Percentiles rank a stretch among this genome's conserved stretches.
Evolutionary conservation across 2,329 filamentous ascomycete genomes (phyloP).

Genomic region (Colletotrichum sp.): DNA sequence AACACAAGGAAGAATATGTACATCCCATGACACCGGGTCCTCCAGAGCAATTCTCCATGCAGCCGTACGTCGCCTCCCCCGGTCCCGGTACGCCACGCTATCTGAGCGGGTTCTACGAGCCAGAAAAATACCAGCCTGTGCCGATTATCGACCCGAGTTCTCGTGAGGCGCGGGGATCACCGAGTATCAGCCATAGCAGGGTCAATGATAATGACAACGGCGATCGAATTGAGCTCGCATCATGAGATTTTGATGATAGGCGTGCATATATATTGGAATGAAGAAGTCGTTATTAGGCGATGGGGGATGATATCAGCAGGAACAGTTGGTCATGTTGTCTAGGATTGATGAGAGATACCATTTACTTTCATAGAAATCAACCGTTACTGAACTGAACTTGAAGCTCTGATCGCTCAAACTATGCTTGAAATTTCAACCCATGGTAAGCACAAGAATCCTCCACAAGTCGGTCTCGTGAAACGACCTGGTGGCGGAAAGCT

Average conservation of each 20-base stretch:
- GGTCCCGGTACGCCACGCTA: neutral
- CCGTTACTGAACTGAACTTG: rapidly evolving
- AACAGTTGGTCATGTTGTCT: neutral
- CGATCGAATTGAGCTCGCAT: neutral
- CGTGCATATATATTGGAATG: neutral
- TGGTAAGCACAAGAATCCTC: neutral
- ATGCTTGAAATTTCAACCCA: neutral
- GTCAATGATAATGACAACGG: neutral
- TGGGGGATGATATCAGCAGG: neutral
- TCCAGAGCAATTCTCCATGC: neutral
- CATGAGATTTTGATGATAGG: neutral
- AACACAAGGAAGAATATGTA: neutral
- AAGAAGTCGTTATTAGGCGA: neutral
- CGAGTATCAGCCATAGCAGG: neutral
- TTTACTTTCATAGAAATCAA: neutral
- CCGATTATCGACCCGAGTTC: neutral
- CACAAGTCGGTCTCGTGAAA: neutral
- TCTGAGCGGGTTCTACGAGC: neutral
- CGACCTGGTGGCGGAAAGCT: neutral
- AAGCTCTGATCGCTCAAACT: neutral
- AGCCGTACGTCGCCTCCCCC: neutral
- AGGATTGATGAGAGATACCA: neutral
- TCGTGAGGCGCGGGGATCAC: neutral
- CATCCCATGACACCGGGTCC: neutral
- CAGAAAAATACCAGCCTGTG: neutral